A percentile compares a stretch with the other conserved stretches of the same genome.
Evolutionary conservation across 495 filamentous ascomycete species (phyloP).

Genomic region (Cercophora sp.): DNA sequence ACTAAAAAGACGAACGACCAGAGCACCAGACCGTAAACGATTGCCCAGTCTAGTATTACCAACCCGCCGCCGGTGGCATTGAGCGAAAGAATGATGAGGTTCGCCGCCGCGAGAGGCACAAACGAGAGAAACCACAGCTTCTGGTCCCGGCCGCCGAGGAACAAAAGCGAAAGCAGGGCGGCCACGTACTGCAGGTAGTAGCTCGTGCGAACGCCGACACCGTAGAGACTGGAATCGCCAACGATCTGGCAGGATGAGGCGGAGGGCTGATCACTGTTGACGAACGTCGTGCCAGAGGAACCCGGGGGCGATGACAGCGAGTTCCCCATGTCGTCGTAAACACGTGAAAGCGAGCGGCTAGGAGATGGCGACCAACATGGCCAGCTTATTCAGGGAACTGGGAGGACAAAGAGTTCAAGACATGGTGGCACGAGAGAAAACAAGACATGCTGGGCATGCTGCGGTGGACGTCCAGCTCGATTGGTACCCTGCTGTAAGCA

Average conservation of each 20-base stretch:
- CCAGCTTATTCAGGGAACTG: neutral
- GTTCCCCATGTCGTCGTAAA: slow-evolving; percentile 9
- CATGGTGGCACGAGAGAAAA: neutral
- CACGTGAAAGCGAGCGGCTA: slow-evolving; percentile 1
- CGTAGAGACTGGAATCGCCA: slow-evolving; percentile 18
- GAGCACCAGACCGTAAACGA: slow-evolving; percentile 15
- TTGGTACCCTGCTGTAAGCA: neutral
- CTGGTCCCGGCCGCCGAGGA: slow-evolving; percentile 7
- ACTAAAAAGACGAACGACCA: slow-evolving; percentile 14
- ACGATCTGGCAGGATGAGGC: slow-evolving; percentile 13
- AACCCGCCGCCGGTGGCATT: slow-evolving; percentile 6
- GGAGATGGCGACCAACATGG: neutral
- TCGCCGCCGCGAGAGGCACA: slow-evolving; percentile 12
- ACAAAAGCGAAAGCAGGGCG: slow-evolving; percentile 11
- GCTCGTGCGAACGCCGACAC: slow-evolving; percentile 11
- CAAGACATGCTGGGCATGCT: neutral
- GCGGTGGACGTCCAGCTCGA: neutral
- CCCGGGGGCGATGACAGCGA: slow-evolving; percentile 3
- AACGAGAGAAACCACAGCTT: slow-evolving; percentile 13
- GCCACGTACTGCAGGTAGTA: slow-evolving; percentile 18
- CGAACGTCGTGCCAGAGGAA: slow-evolving; percentile 11
- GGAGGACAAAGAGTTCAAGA: too few species aligned
- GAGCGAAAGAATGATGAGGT: slow-evolving; percentile 9
- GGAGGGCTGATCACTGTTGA: slow-evolving; percentile 3
- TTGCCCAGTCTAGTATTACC: slow-evolving; percentile 15